phyloP scores from a whole-genome alignment of 345 rosid genomes.

The Atalantia buxifolia region DNA sequence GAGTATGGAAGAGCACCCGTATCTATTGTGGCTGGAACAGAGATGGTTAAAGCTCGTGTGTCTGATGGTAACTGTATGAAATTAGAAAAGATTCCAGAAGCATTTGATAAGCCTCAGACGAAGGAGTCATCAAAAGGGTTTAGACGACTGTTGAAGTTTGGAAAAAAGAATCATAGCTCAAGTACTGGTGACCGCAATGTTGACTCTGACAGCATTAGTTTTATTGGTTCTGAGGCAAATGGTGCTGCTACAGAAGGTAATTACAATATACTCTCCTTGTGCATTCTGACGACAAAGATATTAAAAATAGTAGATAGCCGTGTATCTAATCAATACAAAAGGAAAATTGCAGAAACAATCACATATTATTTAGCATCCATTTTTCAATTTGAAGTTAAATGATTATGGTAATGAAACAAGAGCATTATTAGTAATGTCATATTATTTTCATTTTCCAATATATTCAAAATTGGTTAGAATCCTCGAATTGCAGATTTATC shows the following conservation, averaged over 20 bases:
- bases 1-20: conserved; percentile 56
- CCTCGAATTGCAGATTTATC: background rate
- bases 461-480: background rate
- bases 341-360: background rate
- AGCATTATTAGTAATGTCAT: background rate
- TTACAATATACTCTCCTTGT: conserved; percentile 3
- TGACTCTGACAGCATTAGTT: conserved; percentile 30
- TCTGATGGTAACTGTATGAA: conserved; percentile 37
- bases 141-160: conserved; percentile 64
- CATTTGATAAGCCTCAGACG: conserved; percentile 47
- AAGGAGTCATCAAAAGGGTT: conserved; percentile 78
- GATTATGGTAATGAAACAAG: background rate
- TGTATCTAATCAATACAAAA: background rate
- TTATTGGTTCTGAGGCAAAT: conserved; percentile 34
- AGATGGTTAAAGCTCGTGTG: conserved; percentile 41
- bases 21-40: conserved; percentile 26
- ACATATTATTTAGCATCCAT: background rate
- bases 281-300: background rate
- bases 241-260: conserved; percentile 52
- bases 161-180: conserved; percentile 60
- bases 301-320: background rate
- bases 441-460: background rate
- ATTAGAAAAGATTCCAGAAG: conserved; percentile 61
- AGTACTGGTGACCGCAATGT: conserved; percentile 38
- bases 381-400: background rate